Percentiles rank a stretch among this genome's conserved stretches.
Evolutionary conservation across 768 basidiomycete species (phyloP).

Genomic region (Rickenella mellea): DNA sequence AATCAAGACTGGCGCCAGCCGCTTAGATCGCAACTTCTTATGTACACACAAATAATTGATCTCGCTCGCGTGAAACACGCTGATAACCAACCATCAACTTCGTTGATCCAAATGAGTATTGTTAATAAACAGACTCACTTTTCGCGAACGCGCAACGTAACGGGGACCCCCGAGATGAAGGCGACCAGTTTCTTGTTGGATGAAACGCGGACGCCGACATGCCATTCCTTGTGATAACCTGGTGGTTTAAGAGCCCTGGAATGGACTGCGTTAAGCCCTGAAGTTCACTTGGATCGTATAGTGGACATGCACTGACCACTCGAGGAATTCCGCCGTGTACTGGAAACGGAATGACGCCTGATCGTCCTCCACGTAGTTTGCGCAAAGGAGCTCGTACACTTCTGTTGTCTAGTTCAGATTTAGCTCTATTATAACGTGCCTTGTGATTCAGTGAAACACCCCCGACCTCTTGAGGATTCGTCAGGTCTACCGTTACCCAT

Average conservation of each 20-base stretch:
- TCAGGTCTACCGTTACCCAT: slow-evolving; percentile 79
- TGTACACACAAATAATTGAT: slow-evolving; percentile 98
- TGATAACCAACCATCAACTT: slow-evolving; percentile 20
- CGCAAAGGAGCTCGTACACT: slow-evolving; percentile 82
- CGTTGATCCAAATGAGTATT: background rate
- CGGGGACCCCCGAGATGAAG: slow-evolving; percentile 90
- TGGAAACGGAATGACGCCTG: slow-evolving; percentile 95
- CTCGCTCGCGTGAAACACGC: slow-evolving; percentile 67
- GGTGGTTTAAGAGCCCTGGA: slow-evolving; percentile 89
- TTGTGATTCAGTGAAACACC: background rate
- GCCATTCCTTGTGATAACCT: slow-evolving; percentile 91
- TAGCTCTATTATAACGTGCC: background rate
- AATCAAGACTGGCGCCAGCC: slow-evolving; percentile 90
- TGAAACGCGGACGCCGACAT: slow-evolving; percentile 85
- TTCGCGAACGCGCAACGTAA: slow-evolving; percentile 73
- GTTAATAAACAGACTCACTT: slow-evolving; percentile 45
- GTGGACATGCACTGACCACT: slow-evolving; percentile 49
- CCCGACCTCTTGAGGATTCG: slow-evolving; percentile 61
- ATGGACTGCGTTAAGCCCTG: too few species aligned
- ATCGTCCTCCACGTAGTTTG: slow-evolving; percentile 95
- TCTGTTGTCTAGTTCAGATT: slow-evolving; percentile 62
- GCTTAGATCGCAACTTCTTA: slow-evolving; percentile 94
- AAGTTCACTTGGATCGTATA: background rate
- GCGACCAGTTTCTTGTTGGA: slow-evolving; percentile 91
- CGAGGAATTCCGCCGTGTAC: slow-evolving; percentile 88